Evolutionary conservation across 2,329 filamentous ascomycete genomes (phyloP), one percentile per base, ranked within the genome.

Genomic region (Chrysosphaeria jannelii): DNA sequence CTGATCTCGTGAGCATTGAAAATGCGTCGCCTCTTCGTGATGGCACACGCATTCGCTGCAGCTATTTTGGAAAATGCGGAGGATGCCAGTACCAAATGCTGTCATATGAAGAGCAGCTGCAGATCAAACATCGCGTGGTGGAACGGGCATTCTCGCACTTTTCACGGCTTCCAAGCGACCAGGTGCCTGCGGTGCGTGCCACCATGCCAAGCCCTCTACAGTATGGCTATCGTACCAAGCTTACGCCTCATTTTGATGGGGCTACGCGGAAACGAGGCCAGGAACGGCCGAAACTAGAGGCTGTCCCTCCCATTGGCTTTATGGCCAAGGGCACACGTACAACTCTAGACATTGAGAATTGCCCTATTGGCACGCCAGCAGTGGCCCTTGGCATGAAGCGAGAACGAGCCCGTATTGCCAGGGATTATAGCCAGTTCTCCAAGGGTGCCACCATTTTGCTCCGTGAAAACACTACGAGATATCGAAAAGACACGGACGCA

Each of bases 71-170:
- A 19, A 57, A 54, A 25, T 97, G 85, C 44, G 74, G 70, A 7
- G 85, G 85, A 15, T 97, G 85, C 40, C 85, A 97, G 45, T 79
- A 93, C 43, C 85, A 97, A 48, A 91, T 93, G 75, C 59, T 97
- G 31, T 63, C 75, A 25, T 93, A 93, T 42, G 46, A 57, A 14
- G 70, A 78, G 35, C 85, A 97, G 42, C 59, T 97, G 14, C 53
- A 51, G 21, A 68, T 81, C 44, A 97, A 97, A 51, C 65, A 59
- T 39, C 56, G 58, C 28, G 70, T 93, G 29, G 66, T 97, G 21
- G 74, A 89, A 37, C 88, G 85, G 39, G 85, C 85, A 6, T 97
- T 72, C 48, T 56, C 52, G 30, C 81, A 90, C 48, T 97, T 93
- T 46, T 88, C 79, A 9, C 63, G 75, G 29, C 53, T 97, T 5